Conservation (phyloP, 306 rosid genomes). For the Vigna radiata region DNA sequence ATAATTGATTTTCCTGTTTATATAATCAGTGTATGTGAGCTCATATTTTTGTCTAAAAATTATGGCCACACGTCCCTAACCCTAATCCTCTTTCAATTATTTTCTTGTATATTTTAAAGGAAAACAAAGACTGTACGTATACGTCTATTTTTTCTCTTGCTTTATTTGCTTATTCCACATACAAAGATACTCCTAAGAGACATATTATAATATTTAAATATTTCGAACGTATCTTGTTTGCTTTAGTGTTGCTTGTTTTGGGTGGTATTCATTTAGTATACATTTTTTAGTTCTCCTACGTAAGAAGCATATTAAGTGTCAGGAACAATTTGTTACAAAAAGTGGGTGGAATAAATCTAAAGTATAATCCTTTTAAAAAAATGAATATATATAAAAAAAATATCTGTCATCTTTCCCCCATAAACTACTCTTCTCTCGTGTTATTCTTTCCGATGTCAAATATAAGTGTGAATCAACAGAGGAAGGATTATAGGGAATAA, state of each 20-base stretch:
- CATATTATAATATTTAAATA: constrained; percentile 9
- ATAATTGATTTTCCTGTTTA: neutral
- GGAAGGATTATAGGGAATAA: no score
- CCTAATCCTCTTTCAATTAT: neutral
- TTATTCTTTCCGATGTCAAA: no score
- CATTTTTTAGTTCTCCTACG: neutral
- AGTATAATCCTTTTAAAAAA: neutral
- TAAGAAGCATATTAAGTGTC: constrained; percentile 18
- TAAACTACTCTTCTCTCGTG: no score
- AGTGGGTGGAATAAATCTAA: neutral
- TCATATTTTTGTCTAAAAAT: constrained; percentile 13
- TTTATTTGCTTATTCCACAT: neutral
- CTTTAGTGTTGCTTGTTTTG: neutral
- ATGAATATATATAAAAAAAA: no score
- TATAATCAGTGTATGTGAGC: neutral
- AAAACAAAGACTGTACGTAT: constrained; percentile 5
- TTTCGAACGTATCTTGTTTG: constrained; percentile 28
- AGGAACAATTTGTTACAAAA: neutral
- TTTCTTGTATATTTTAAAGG: neutral
- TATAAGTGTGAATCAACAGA: no score
- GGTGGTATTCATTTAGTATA: constrained; percentile 6
- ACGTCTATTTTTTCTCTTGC: neutral
- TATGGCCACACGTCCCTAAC: constrained; percentile 17
- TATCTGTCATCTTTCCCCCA: no score
- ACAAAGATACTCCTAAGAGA: neutral